Evolutionary conservation across 768 basidiomycete species (phyloP), one percentile per base, ranked within the genome.

Genomic region (Lactarius pseudohatsudake): DNA sequence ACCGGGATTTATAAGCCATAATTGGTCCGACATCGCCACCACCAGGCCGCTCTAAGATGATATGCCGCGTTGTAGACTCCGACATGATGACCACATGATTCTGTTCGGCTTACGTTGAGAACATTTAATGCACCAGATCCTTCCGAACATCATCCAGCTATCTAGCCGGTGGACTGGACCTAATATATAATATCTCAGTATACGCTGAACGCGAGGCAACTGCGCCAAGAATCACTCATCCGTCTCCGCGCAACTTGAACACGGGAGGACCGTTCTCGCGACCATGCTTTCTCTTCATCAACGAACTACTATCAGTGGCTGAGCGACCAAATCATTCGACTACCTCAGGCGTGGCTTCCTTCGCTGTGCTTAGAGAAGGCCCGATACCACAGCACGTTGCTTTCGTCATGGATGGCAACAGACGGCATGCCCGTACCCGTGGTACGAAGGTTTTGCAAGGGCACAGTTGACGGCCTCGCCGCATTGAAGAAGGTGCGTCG

Each of bases 351-450:
- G 82, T 64, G 74, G 85, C 20, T 73, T 73, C 94, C 32, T 80
- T 96, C 54, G 78, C 77, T 64, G 77, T 94, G 20, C 83, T 99
- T 56, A 80, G 89, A 0, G 81, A 90, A 2, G 96, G 95, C 0
- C 96, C 96, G 0, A 82, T 96, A 10, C 97, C 97, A 0, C 77
- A 80, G 50, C 96, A 99, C 78, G 85, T 98, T 32, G 94, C 91
- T 2, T 96, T 99, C 74, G 88, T 96, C 38, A 96, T 99, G 94
- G 97, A 98, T 73, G 97, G 97, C 3, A 98, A 98, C 75, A 81
- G 97, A 61, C 82, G 97, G 13, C 96, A 91, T 74, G 96, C 97
- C 1, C 81, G 92, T 75, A 77, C 79, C 71, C 78, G 84, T 22
- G 84, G 87, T 16, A 84, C 86, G 75, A 75, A 81, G n/a, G 82